These are phyloP conservation scores for Volvariella surrecta DNA, from an alignment of 1,284 basidiomycete genomes.

Conservation along the genomic window DNA sequence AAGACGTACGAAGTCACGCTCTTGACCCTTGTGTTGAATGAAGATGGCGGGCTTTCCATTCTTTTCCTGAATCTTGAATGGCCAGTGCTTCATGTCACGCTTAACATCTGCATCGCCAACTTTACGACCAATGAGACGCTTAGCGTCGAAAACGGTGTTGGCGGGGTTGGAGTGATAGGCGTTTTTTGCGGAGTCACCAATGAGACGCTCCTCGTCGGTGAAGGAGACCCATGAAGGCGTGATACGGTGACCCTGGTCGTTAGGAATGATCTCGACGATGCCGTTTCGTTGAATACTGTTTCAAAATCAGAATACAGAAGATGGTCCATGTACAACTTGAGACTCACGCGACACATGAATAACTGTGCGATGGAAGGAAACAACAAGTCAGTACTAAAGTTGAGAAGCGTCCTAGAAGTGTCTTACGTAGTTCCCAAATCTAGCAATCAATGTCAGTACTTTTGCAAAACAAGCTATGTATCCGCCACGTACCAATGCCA, in stretches of 20 bases:
- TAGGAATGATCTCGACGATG: constrained; percentile 94
- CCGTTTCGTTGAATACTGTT: constrained; percentile 89
- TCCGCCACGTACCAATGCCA: constrained; percentile 74
- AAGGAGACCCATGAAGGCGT: constrained; percentile 94
- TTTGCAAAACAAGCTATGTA: neutral
- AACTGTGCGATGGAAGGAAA: constrained; percentile 32
- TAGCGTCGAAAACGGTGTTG: constrained; percentile 97
- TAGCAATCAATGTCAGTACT: constrained; percentile 17
- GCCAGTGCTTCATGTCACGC: constrained; percentile 85
- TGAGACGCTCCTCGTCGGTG: constrained; percentile 86
- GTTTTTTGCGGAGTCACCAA: constrained; percentile 77
- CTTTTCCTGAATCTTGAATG: constrained; percentile 77
- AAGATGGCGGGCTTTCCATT: constrained; percentile 81
- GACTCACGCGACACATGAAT: constrained; percentile 69
- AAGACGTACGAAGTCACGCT: constrained; percentile 70
- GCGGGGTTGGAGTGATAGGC: constrained; percentile 78
- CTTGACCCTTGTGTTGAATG: constrained; percentile 82
- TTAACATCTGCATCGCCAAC: constrained; percentile 73
- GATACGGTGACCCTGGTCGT: constrained; percentile 96
- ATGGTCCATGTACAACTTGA: neutral
- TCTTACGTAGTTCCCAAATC: constrained; percentile 73
- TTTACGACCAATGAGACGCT: constrained; percentile 92
- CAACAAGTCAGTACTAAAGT: constrained; percentile 12
- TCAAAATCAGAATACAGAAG: constrained; percentile 4
- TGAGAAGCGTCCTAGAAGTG: neutral